Base-by-base conservation (phyloP, 2,329 filamentous ascomycete species). In the Clonostachys byssicola region DNA sequence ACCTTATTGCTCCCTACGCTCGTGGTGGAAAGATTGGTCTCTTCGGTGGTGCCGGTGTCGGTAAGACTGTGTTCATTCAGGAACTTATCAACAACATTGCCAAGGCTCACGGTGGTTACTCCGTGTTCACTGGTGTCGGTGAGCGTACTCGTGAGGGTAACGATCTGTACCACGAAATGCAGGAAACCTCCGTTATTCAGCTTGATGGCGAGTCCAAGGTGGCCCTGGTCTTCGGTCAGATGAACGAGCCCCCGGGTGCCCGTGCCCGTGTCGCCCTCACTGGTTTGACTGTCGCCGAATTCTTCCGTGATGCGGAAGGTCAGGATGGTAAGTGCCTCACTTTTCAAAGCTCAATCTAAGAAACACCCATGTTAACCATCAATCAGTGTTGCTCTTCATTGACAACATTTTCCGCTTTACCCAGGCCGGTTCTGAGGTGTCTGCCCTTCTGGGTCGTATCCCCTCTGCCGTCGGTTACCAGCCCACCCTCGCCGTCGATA, bases 21-120 rank as follows among this genome's bases (percentile, higher is more conserved):
- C 94, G 94, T 95, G 94, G 94, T 90, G 94, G 94, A 86, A 99
- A 99, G 88, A 99, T 99, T 84, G 94, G 94, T 89, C 91, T 99
- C 63, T 99, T 99, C 80, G 94, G 94, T 79, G 94, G 94, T 92
- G 94, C 94, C 66, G 94, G 94, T 95, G 94, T 99, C 83, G 94
- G 94, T 77, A 99, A 99, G 88, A 99, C 94, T 73, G 94, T 99
- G 72, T 99, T 97, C 83, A 99, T 99, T 75, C 94, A 99, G 85
- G 94, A 99, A 81, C 80, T 99, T 71, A 99, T 99, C 81, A 99
- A 99, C 91, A 99, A 99, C 88, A 97, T 99, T 71, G 94, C 94
- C 78, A 97, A 97, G 86, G 94, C 94, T 64, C 94, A 99, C 82
- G 94, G 94, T 95, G 94, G 94, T 95, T 99, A 95, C 89, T 99